These are phyloP conservation scores for Populus simonii DNA, from an alignment of 345 rosid species.

Conservation along the genomic window DNA sequence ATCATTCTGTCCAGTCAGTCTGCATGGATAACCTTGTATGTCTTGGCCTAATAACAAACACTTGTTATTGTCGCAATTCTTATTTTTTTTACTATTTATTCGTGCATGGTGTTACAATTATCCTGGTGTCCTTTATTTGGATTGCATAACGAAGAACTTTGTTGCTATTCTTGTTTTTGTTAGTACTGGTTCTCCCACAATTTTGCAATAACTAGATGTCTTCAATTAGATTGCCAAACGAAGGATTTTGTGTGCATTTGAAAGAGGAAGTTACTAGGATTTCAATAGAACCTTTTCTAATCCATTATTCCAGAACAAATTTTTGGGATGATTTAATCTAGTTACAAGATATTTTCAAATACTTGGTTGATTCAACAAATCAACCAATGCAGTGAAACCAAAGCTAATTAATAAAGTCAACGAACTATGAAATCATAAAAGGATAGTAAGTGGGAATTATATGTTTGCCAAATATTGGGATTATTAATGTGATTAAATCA, in stretches of 20 bases:
- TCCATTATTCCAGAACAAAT: no score
- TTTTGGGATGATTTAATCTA: not conserved
- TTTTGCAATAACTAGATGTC: not conserved
- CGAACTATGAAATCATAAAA: not conserved
- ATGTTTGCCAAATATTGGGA: not conserved
- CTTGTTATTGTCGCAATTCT: not conserved
- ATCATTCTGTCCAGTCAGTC: conserved; percentile 78
- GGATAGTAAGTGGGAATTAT: not conserved
- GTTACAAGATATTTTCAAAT: not conserved
- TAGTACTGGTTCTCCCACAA: not conserved
- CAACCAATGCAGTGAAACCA: not conserved
- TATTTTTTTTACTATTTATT: not conserved
- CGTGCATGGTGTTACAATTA: not conserved
- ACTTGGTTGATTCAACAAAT: not conserved
- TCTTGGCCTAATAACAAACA: not conserved
- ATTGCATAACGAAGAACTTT: not conserved
- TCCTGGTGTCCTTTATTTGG: not conserved
- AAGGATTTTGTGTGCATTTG: not conserved
- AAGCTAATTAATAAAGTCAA: not conserved
- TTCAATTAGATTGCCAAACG: no score
- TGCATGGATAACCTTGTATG: conserved; percentile 90
- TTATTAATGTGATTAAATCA: not conserved
- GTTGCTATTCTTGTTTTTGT: not conserved
- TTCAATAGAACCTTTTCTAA: not conserved
- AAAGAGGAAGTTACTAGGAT: not conserved